A percentile compares a stretch with the other conserved stretches of the same genome.
phyloP scores from a whole-genome alignment of 2,329 filamentous ascomycete species.

The Apiospora hydei region DNA sequence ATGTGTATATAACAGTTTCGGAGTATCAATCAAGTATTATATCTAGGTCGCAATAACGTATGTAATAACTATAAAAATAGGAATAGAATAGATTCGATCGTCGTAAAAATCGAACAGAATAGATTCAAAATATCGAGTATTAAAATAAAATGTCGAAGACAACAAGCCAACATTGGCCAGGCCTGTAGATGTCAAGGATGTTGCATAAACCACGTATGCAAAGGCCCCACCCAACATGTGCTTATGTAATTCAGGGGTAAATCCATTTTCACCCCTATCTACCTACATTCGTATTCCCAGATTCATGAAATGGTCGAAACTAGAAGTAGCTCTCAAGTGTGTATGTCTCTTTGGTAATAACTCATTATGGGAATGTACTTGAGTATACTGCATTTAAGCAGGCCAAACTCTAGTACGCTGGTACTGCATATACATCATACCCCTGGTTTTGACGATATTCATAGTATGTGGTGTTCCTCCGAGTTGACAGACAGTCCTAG shows the following conservation, averaged over 20 bases:
- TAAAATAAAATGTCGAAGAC: too few relatives aligned
- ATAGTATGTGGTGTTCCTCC: not conserved
- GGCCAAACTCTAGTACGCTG: not conserved
- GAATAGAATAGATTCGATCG: not conserved
- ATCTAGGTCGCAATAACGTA: not conserved
- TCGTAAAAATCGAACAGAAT: too few relatives aligned
- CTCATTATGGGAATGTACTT: not conserved
- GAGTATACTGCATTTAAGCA: not conserved
- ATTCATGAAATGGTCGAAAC: not conserved
- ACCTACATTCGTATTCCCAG: not conserved
- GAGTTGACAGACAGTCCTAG: not conserved
- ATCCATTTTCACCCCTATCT: too few relatives aligned
- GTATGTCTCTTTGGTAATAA: not conserved
- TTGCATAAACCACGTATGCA: not conserved
- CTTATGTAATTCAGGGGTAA: constrained; percentile 4
- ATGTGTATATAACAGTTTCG: not conserved
- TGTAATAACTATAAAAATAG: too few relatives aligned
- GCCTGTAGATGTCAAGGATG: not conserved
- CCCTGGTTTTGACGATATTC: not conserved
- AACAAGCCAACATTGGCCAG: not conserved
- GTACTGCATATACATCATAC: not conserved
- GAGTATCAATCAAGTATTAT: not conserved
- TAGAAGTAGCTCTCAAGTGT: not conserved
- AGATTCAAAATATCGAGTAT: too few relatives aligned
- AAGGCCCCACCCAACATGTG: not conserved